Base-by-base conservation (phyloP, 2,329 filamentous ascomycete species). In the Epichloe hybrida region DNA sequence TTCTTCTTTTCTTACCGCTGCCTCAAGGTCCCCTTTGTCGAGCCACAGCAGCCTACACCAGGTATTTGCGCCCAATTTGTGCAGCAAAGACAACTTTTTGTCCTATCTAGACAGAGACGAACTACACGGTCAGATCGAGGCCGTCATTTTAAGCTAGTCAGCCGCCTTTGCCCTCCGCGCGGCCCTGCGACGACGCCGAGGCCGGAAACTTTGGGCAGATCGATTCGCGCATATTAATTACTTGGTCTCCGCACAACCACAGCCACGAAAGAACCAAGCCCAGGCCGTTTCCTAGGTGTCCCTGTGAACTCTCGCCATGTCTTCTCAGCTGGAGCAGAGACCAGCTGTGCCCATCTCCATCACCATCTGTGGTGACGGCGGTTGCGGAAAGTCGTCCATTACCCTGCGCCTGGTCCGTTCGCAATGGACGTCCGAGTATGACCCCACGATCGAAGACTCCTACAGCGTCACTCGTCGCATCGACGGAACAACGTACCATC, bases 331-430 rank as follows among this genome's bases (percentile, higher is more conserved):
- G 6, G 50, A 49, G n/a, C 48, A 55, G 20, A 59, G 61, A 45
- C 56, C 59, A 31, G 73, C 76, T 0, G 68, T 79, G 17, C 78
- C 78, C 54, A 81, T 84, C 62, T 76, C 81, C 56, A 88, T 91
- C 63, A 91, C 87, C 52, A 87, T 93, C 66, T 91, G 86, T 69
- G 87, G 87, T 63, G 87, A 91, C 64, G 87, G 87, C 61, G 87
- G 87, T 54, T 88, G 84, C 64, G 85, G 85, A 62, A 93, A 93
- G 71, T 89, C 85, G 2, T 88, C 84, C 57, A 90, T 93, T 63
- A 91, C 87, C 15, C 73, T 93, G 53, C 84, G 87, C 49, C 79
- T 93, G 41, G 87, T 93, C 50, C 81, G 85, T 60, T 86, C 82
- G 54, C 80, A 87, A 69, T 93, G 87, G 86, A 91, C 85, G 7